Evolutionary conservation across 2,329 filamentous ascomycete genomes (phyloP), one percentile per base, ranked within the genome.

Genomic region (Paracorniculantispora psalliotae): DNA sequence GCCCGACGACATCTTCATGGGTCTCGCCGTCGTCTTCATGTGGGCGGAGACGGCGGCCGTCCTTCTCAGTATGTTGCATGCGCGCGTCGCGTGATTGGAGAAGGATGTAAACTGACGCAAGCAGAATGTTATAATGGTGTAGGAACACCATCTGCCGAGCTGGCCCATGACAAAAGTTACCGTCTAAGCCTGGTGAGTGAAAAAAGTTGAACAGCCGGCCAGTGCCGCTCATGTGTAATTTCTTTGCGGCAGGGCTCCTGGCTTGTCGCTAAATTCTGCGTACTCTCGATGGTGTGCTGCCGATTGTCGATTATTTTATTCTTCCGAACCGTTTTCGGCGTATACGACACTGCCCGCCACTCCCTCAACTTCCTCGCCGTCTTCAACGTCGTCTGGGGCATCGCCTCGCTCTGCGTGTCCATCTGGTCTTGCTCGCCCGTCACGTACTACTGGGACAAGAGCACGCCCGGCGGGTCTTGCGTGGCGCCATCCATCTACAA

Each of bases 261-360:
- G 61, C 59, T 63, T 13, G 52, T 59, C n/a, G 57, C 48, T 21
- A 63, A 63, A 28, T 61, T 63, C n/a, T 61, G 56, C 44, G 54
- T 55, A 3, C 28, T 50, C 9, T 61, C 59, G 12, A 61, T 61
- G 56, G 33, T 58, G 7, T 57, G 54, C 52, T 57, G 43, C 57
- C 56, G 59, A 30, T 53, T 63, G 12, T 55, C 59, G 43, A 63
- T 63, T 33, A 63, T 63, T 17, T 28, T 63, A 19, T 61, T 63
- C 28, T 47, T 63, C 19, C 56, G 59, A 17, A 57, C 53, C 43
- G 56, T 63, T 1, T 30, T 63, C 25, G 61, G 51, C 47, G 26
- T 52, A 9, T 25, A 57, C 25, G 25, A 47, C 17, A 12, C 26
- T 23, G 55, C 37, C n/a, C 55, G 59, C 8, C 23, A 53, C 26